Evolutionary conservation across 2,329 filamentous ascomycete species (phyloP).

Genomic region (Colletotrichum magnum): DNA sequence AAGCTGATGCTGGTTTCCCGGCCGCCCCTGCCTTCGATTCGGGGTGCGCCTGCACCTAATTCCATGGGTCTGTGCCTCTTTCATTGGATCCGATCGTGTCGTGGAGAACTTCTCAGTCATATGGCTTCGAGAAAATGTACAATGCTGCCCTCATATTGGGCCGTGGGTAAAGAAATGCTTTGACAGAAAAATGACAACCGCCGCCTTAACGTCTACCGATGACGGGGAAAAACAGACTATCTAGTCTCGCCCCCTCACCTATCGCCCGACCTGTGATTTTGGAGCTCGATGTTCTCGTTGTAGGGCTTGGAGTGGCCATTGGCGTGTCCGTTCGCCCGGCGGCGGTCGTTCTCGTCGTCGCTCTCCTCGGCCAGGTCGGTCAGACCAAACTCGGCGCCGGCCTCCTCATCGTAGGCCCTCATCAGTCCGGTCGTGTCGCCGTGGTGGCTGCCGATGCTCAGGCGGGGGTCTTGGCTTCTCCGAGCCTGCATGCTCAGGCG

Average conservation of each 20-base stretch:
- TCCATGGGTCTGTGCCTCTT: conserved; percentile 39
- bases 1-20: conserved; percentile 30
- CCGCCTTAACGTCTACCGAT: conserved; percentile 28
- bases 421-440: conserved; percentile 87
- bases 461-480: conserved; percentile 77
- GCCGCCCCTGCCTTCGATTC: conserved; percentile 20
- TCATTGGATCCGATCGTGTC: conserved; percentile 40
- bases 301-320: conserved; percentile 58
- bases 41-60: conserved; percentile 33
- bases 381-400: conserved; percentile 79
- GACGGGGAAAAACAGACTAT: conserved; percentile 22
- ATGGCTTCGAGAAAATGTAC: conserved; percentile 41
- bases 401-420: conserved; percentile 89
- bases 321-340: conserved; percentile 54
- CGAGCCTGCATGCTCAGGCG: conserved; percentile 93
- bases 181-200: conserved; percentile 24
- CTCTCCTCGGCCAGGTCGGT: conserved; percentile 85
- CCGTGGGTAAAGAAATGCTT: conserved; percentile 33
- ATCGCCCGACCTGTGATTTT: conserved; percentile 61
- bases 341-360: conserved; percentile 68
- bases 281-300: conserved; percentile 64
- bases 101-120: conserved; percentile 41
- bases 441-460: conserved; percentile 74
- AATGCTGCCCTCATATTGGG: conserved; percentile 35
- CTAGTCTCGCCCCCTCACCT: conserved; percentile 43